These are phyloP conservation scores for Umbelopsis ramanniana DNA, from an alignment of 192 early-diverging fungal species.

Conservation along the genomic window DNA sequence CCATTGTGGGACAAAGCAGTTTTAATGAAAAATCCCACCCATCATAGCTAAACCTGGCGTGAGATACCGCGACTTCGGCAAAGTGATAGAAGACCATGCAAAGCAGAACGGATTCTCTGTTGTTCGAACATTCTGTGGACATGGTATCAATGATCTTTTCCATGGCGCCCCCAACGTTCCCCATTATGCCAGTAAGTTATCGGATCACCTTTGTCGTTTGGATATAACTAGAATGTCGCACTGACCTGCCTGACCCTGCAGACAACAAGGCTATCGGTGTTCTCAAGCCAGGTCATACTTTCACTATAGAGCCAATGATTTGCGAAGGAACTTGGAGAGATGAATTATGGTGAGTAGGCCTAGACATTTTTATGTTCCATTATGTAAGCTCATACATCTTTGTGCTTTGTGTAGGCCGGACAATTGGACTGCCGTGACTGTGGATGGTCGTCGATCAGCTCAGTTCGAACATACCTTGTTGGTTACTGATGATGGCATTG, in stretches of 20 bases:
- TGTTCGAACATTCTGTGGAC: constrained; percentile 90
- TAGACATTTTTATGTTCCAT: not conserved
- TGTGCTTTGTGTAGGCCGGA: constrained; percentile 55
- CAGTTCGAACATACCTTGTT: constrained; percentile 98
- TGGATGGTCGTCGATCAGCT: constrained; percentile 92
- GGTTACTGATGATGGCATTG: constrained; percentile 90
- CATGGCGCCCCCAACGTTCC: constrained; percentile 91
- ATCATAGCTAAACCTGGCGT: constrained; percentile 84
- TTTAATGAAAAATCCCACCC: not conserved
- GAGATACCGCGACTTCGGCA: constrained; percentile 91
- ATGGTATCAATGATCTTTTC: constrained; percentile 89
- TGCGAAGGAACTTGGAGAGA: constrained; percentile 79
- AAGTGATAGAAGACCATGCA: constrained; percentile 87
- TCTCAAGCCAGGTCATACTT: constrained; percentile 94
- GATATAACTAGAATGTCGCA: not conserved
- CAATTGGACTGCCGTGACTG: constrained; percentile 88
- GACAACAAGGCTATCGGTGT: constrained; percentile 94
- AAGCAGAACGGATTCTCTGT: constrained; percentile 87
- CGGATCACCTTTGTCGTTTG: too few relatives aligned
- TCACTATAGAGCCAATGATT: constrained; percentile 99
- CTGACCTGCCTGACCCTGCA: constrained; percentile 9
- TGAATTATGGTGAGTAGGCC: constrained; percentile 55
- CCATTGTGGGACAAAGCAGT: not conserved
- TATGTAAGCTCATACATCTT: constrained; percentile 11
- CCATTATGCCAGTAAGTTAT: constrained; percentile 80